Conservation (phyloP, 1,284 basidiomycete species). For the Tylopilus orsonianus region DNA sequence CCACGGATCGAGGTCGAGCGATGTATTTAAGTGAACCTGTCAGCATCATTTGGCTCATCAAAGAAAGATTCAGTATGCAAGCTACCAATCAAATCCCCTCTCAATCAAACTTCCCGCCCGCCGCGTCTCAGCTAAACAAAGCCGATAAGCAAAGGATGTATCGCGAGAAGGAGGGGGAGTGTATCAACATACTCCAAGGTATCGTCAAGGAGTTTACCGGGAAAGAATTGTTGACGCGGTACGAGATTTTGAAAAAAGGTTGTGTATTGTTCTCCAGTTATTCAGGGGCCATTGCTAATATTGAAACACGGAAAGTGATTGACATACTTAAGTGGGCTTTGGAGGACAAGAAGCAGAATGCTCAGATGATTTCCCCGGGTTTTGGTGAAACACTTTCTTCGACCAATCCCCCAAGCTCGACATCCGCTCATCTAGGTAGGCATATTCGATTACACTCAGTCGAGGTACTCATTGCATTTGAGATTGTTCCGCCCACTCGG, state of each 20-base stretch:
- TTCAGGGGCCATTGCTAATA: neutral
- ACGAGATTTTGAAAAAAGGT: constrained; percentile 26
- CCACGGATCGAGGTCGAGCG: neutral
- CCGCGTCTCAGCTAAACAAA: constrained; percentile 9
- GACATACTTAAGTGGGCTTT: constrained; percentile 3
- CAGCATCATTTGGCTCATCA: neutral
- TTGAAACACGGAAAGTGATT: constrained; percentile 9
- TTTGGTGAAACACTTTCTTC: neutral
- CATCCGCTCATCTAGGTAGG: constrained; percentile 4
- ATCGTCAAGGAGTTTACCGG: constrained; percentile 19
- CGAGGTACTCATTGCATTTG: neutral
- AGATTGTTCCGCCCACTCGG: constrained; percentile 5
- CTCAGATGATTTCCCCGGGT: neutral
- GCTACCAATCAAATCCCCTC: neutral
- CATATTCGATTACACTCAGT: neutral
- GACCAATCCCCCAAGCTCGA: neutral
- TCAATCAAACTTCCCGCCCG: neutral
- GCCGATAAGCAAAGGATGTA: constrained; percentile 19
- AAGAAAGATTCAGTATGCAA: constrained; percentile 2
- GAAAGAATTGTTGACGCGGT: constrained; percentile 18
- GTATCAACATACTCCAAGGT: constrained; percentile 12
- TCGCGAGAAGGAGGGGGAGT: constrained; percentile 22
- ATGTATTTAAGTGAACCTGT: neutral
- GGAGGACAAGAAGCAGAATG: neutral
- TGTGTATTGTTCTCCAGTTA: neutral